phyloP scores from a whole-genome alignment of 78 protist species.

The Isochrysis galbana region DNA sequence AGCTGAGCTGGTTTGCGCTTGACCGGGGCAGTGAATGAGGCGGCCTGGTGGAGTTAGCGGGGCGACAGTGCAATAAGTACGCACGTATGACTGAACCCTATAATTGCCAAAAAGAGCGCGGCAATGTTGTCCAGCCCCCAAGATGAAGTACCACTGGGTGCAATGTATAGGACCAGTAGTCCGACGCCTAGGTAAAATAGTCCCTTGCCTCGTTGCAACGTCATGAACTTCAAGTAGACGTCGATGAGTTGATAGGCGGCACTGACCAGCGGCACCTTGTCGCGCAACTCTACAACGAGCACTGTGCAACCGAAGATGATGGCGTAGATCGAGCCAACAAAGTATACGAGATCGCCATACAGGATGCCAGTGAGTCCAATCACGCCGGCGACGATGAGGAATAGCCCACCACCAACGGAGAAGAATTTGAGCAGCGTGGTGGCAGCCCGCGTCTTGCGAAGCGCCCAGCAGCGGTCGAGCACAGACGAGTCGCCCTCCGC shows the following conservation, averaged over 20 bases:
- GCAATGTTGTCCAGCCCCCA: background rate
- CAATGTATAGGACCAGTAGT: background rate
- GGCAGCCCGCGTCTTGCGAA: background rate
- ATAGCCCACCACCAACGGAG: background rate
- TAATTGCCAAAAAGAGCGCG: background rate
- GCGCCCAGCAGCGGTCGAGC: background rate
- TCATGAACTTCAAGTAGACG: background rate
- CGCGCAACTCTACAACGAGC: background rate
- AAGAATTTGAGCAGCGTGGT: background rate
- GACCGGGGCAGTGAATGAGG: no score
- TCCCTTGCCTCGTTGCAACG: constrained; percentile 11
- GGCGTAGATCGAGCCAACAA: background rate
- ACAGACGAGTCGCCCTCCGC: no score
- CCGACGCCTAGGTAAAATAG: background rate
- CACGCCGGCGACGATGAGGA: background rate
- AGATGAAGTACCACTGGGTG: background rate
- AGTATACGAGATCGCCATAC: background rate
- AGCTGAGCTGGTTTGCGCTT: no score
- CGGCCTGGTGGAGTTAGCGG: background rate
- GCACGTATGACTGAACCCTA: background rate
- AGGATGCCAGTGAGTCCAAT: background rate
- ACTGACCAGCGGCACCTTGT: background rate
- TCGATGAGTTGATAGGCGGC: background rate
- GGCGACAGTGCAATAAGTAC: background rate
- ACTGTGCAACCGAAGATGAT: background rate